These are phyloP conservation scores for Pythium periplocum DNA, from an alignment of 352 stramenopile genomes.

Conservation along the genomic window DNA sequence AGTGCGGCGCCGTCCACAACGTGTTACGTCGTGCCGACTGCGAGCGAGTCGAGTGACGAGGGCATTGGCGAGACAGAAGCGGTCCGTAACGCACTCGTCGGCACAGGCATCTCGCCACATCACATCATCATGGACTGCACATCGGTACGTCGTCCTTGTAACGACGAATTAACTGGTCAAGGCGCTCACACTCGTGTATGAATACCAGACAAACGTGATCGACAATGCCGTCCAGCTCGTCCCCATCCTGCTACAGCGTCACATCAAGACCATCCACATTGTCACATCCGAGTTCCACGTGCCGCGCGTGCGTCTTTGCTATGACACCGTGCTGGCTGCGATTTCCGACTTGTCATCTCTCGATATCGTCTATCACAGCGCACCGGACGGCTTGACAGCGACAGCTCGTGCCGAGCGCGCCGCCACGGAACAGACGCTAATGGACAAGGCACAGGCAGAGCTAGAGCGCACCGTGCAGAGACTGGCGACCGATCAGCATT, in stretches of 20 bases:
- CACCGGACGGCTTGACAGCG: constrained; percentile 19
- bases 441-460: constrained; percentile 10
- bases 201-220: constrained; percentile 26
- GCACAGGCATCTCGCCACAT: constrained; percentile 50
- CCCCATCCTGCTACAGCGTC: constrained; percentile 23
- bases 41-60: constrained; percentile 31
- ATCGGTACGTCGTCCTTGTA: constrained; percentile 21
- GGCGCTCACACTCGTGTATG: too few species aligned
- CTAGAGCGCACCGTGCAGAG: constrained; percentile 7
- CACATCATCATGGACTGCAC: constrained; percentile 73
- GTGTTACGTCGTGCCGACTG: constrained; percentile 28
- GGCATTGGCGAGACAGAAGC: constrained; percentile 40
- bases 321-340: constrained; percentile 23
- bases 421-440: constrained; percentile 14
- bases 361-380: constrained; percentile 23
- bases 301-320: constrained; percentile 21
- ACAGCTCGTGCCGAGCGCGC: constrained; percentile 18
- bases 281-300: constrained; percentile 35
- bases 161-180: too few species aligned
- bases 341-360: constrained; percentile 16
- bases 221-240: constrained; percentile 32
- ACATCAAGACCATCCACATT: constrained; percentile 26
- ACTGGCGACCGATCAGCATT: constrained; percentile 4
- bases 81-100: constrained; percentile 45
- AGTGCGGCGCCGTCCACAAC: constrained; percentile 19